Base-by-base conservation (phyloP, 257 asterid genomes). In the Verbena officinalis region DNA sequence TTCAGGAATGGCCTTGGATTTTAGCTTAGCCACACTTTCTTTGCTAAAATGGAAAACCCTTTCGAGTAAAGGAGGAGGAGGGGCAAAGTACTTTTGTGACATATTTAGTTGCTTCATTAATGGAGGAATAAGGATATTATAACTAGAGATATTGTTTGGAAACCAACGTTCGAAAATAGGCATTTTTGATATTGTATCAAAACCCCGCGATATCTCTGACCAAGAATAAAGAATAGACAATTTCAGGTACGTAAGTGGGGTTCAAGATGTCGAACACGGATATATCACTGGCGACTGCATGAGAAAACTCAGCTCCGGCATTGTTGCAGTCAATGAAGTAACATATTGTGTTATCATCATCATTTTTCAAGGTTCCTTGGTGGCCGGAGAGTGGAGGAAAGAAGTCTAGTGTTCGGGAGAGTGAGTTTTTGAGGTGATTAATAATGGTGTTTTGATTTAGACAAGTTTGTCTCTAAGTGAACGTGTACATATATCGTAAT, bases 311-410 rank as follows among this genome's bases (percentile, higher is more conserved):
- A 0, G 44, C 84, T 17, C 95, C 86, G 0, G 66, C 64, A 24
- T 73, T 69, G 48, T 52, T 81, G 73, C 90, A 83, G 27, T 77
- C 67, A 17, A 83, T 13, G 57, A 59, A 81, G 63, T 70, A 68
- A 30, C 62, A 51, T 0, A 15, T 2, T 0, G 78, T 64, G 20
- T 49, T 52, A 7, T 83, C 59, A 0, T 67, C 76, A 30, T 68
- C 49, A 23, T 34, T 56, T n/a, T 8, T 12, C 12, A n/a, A n/a
- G n/a, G 71, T 22, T 36, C 67, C 72, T 9, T 84, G 40, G 55
- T 86, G 90, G 48, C 92, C 95, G 5, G 81, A 81, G 31, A 84
- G 81, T 0, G 80, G 86, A 21, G 88, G 83, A 16, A 82, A 87
- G 79, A 70, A 80, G 59, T 39, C 54, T 1, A 87, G 81, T 0